Base-by-base conservation (phyloP, 2,329 filamentous ascomycete genomes). In the Mollisia scopiformis region DNA sequence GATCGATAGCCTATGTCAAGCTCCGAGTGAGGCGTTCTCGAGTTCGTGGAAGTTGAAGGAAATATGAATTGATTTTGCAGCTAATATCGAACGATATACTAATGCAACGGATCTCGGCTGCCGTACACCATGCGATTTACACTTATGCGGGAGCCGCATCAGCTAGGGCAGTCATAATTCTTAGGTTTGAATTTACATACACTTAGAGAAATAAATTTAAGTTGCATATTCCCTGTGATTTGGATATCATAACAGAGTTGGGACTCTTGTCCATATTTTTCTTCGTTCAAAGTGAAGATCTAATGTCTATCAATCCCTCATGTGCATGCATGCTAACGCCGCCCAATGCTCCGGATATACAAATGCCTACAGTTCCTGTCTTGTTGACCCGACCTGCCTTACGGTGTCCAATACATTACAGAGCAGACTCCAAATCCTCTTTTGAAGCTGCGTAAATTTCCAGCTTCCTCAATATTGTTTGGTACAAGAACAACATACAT, bases 401-500 rank as follows among this genome's bases (percentile, higher is more conserved):
- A 10, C 35, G 30, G 53, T 43, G n/a, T 54, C 35, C 46, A 52
- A 47, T 19, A 16, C 28, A 60, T 70, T 64, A 72, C 58, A 70
- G 57, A 62, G 46, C 57, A 58, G 61, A 64, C 49, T 71, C 71
- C 47, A 61, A 56, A 41, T 61, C 62, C 23, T 55, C 57, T 28
- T 7, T n/a, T 25, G 57, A 50, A 53, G 61, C 31, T 52, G 59
- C 54, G 35, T 78, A 78, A 41, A 76, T 68, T 59, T 93, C 90
- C 67, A 98, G 83, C 76, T 88, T 86, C 71, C 90, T 88, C 73
- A 98, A 78, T 58, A 98, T 80, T 62, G 88, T 90, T 78, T 98
- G 94, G 76, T 98, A 98, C 75, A 97, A 81, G 69, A 98, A 93
- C 73, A 98, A 81, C 94, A 98, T 98, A 67, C 92, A 96, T 43